phyloP scores from a whole-genome alignment of 2,329 filamentous ascomycete species.

The Nectriaceae sp. region DNA sequence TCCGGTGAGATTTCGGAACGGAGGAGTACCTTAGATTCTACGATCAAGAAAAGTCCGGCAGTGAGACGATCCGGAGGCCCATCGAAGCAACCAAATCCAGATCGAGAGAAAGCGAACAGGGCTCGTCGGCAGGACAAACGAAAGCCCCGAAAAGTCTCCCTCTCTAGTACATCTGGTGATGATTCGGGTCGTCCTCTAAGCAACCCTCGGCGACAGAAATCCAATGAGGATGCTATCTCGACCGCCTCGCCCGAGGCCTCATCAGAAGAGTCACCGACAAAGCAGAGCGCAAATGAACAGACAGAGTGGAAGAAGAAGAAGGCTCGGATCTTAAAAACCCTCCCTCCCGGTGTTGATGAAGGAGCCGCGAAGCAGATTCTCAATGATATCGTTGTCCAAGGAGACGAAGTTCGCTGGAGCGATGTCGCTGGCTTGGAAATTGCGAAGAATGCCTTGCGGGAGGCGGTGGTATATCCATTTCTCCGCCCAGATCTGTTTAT shows the following conservation, averaged over 20 bases:
- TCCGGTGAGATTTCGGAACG: conserved; percentile 22
- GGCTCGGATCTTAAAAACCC: conserved; percentile 67
- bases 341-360: conserved; percentile 82
- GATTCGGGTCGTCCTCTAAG: conserved; percentile 22
- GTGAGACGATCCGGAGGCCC: conserved; percentile 14
- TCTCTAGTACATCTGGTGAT: conserved; percentile 31
- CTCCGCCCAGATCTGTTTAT: conserved; percentile 93
- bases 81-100: conserved; percentile 12
- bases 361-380: conserved; percentile 86
- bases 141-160: conserved; percentile 19
- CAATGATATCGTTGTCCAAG: conserved; percentile 92
- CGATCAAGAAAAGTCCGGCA: conserved; percentile 17
- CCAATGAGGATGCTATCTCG: conserved; percentile 36
- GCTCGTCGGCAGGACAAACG: conserved; percentile 22
- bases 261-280: conserved; percentile 45
- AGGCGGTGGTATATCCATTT: conserved; percentile 97
- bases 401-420: conserved; percentile 92
- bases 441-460: conserved; percentile 89
- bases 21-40: conserved; percentile 15
- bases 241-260: conserved; percentile 50
- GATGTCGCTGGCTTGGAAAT: conserved; percentile 90
- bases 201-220: conserved; percentile 29
- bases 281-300: conserved; percentile 42
- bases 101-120: conserved; percentile 17
- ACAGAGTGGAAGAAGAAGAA: conserved; percentile 64